Base-by-base conservation (phyloP, 768 basidiomycete genomes). In the Rickenella mellea region DNA sequence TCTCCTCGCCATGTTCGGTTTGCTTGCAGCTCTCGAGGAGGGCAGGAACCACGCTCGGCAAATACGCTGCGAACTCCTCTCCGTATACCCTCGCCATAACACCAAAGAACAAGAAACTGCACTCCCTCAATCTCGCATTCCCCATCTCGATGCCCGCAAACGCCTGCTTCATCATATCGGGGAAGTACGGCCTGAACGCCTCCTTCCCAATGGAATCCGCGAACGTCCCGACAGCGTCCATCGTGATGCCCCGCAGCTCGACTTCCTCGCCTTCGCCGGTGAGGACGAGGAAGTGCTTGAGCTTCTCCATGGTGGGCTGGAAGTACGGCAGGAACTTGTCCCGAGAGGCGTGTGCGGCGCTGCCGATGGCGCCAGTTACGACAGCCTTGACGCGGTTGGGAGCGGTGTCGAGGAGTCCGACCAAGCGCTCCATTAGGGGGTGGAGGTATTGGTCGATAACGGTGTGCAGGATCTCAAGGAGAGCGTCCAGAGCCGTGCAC, bases 141-240 rank as follows among this genome's bases (percentile, higher is more conserved):
- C 87, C 87, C 63, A 90, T 76, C 47, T 83, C 78, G 43, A 92
- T 76, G 35, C 88, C 92, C 49, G 84, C 75, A 71, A 97, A 92
- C 2, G 93, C 91, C 51, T 87, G 83, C 58, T 80, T 78, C 96
- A 99, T 98, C 74, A 94, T 78, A 44, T 89, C 81, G n/a, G 80
- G 72, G 70, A 94, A 96, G 76, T 84, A 98, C 14, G 92, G 93
- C 26, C 88, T 71, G 82, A 98, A 99, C 22, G 79, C 68, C 11
- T 98, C 93, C 56, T 81, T 78, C 49, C 96, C 94, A 46, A 98
- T 89, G 6, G 94, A 91, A 64, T 98, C 94, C 11, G 96, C 89
- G 52, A 99, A 90, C 0, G 96, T 97, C 40, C 96, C 96, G 46
- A 97, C 82, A n/a, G 96, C 90, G 63, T 98, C 96, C 80, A 96